Base-by-base conservation (phyloP, 306 rosid genomes). In the Neltuma alba region DNA sequence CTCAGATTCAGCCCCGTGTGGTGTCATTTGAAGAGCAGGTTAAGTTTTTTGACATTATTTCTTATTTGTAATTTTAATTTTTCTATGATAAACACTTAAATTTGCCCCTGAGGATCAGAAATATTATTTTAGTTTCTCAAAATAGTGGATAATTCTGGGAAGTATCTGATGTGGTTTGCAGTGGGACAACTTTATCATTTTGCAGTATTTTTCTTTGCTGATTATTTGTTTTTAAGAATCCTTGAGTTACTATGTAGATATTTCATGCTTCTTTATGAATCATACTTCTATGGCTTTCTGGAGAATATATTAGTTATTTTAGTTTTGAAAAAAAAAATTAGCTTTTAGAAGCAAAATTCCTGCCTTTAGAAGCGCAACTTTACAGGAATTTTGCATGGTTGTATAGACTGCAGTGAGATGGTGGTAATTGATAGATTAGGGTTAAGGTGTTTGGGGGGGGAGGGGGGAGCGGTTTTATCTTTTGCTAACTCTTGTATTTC, bases 1-100 rank as follows among this genome's bases (percentile, higher is more conserved):
- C 91, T 18, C 97, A 93, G 88, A 95, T 95, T 90, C 98, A 94
- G 90, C 97, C 97, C 45, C 94, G 99, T 1, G 96, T 88, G 37
- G 99, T 95, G 55, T 95, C 99, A 0, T 95, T 95, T 20, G 99
- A 95, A 85, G 99, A 95, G 67, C 98, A 93, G 98, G 99, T 95
- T 67, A 11, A 38, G 20, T 13, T 74, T 55, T 79, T 80, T 27
- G 72, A 37, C 25, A 58, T 80, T 76, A 25, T 34, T 77, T n/a
- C 25, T 13, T 80, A 31, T 36, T 64, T 77, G 45, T 47, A 62
- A 34, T n/a, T 33, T 63, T 16, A 15, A 16, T 31, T 20, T 63
- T 65, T 12, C 31, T 6, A 63, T 16, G 33, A 15, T 63, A 15
- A 63, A 63, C 23, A 7, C 37, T 31, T 62, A 34, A 7, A 63